Evolutionary conservation across 345 rosid species (phyloP).

Genomic region (Tarenaya hassleriana): DNA sequence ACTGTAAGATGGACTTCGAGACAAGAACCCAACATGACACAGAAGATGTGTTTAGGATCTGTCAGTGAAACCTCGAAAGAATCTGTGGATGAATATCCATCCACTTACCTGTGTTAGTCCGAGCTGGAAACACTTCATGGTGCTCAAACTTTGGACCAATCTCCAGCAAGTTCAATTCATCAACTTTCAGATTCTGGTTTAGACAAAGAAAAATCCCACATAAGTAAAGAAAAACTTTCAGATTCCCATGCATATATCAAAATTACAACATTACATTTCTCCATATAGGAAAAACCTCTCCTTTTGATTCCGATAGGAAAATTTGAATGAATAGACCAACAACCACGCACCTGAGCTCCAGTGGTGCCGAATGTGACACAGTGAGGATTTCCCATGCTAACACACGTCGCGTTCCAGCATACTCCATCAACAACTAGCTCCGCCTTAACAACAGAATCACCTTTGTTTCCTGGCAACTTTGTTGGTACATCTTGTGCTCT

Average conservation of each 20-base stretch:
- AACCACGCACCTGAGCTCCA: conserved; percentile 49
- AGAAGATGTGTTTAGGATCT: neutral
- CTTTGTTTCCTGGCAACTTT: conserved; percentile 53
- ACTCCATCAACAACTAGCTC: conserved; percentile 71
- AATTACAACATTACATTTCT: neutral
- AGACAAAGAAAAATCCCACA: conserved; percentile 3
- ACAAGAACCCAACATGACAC: neutral
- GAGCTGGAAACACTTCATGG: conserved; percentile 81
- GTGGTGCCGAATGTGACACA: conserved; percentile 71
- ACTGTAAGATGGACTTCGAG: neutral
- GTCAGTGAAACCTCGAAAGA: neutral
- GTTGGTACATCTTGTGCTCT: conserved; percentile 83
- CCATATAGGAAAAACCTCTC: neutral
- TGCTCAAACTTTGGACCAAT: conserved; percentile 93
- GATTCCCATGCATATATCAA: neutral
- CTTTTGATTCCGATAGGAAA: neutral
- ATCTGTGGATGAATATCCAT: conserved; percentile 9
- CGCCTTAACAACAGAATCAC: conserved; percentile 50
- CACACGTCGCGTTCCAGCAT: conserved; percentile 89
- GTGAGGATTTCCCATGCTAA: conserved; percentile 99
- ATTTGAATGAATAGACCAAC: neutral
- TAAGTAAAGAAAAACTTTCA: neutral
- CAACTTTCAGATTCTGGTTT: conserved; percentile 67
- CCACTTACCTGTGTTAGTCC: conserved; percentile 86
- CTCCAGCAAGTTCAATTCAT: conserved; percentile 65